phyloP scores from a whole-genome alignment of 108 stramenopile species.

The Aureococcus anophagefferens region DNA sequence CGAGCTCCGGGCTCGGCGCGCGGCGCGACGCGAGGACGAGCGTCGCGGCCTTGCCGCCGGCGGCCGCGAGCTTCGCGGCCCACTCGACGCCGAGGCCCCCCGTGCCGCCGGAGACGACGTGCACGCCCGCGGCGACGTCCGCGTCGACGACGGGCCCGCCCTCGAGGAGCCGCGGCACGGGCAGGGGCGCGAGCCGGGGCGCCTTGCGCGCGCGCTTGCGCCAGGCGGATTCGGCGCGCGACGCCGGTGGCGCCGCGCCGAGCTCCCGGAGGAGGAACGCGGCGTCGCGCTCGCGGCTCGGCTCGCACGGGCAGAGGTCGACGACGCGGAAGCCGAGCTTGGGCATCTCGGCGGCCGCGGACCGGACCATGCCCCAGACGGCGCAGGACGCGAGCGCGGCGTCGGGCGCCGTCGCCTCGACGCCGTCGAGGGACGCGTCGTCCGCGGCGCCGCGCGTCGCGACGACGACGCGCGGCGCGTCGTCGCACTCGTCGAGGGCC shows the following conservation, averaged over 20 bases:
- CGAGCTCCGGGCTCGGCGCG: neutral
- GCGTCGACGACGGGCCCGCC: neutral
- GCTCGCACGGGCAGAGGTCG: too few species aligned
- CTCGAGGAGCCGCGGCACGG: too few species aligned
- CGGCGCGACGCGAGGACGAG: neutral
- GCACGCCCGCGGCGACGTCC: neutral
- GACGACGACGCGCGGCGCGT: neutral
- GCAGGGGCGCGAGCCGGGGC: too few species aligned
- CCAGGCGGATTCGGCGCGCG: too few species aligned
- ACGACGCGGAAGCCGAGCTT: neutral
- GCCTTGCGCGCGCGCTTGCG: too few species aligned
- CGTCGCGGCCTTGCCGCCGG: too few species aligned
- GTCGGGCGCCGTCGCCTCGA: neutral
- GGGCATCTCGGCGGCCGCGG: neutral
- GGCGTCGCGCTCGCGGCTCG: too few species aligned
- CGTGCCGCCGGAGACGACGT: neutral
- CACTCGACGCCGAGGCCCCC: neutral
- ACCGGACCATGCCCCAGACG: neutral
- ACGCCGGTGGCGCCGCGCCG: too few species aligned
- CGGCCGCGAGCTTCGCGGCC: neutral
- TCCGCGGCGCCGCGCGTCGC: neutral
- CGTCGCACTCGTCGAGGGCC: too few species aligned
- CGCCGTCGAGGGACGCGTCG: too few species aligned
- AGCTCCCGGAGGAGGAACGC: too few species aligned
- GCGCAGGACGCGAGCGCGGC: neutral